Percentiles rank a stretch among this genome's conserved stretches.
Conservation (phyloP, 768 basidiomycete genomes). For the Mycena olivaceomarginata region DNA sequence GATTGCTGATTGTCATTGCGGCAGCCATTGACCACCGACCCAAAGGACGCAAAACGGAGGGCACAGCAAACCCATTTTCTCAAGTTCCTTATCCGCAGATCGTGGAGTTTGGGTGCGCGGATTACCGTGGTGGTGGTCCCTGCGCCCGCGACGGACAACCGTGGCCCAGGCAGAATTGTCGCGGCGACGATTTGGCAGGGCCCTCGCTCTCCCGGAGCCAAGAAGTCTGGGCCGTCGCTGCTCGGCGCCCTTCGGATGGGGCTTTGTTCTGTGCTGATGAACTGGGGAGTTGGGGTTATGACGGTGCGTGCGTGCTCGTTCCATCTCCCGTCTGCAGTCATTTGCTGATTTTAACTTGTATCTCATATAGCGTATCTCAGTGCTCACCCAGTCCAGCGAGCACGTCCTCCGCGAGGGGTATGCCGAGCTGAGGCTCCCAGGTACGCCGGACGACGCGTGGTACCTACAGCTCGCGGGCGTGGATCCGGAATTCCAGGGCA, state of each 20-base stretch:
- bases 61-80: constrained; percentile 1
- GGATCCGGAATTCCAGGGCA: constrained; percentile 3
- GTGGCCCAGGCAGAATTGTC: constrained; percentile 12
- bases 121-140: background rate
- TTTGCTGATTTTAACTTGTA: background rate
- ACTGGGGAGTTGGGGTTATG: constrained; percentile 11
- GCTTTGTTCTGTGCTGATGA: background rate
- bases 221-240: background rate
- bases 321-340: too few relatives aligned
- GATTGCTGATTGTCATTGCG: background rate
- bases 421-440: background rate
- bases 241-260: constrained; percentile 20
- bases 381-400: background rate
- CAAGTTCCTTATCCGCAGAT: constrained; percentile 19
- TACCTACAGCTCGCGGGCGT: background rate
- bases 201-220: background rate
- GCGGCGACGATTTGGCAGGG: constrained; percentile 5
- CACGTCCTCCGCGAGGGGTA: background rate
- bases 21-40: constrained; percentile 12
- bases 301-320: background rate
- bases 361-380: background rate
- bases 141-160: background rate
- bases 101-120: constrained; percentile 22
- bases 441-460: background rate
- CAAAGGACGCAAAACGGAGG: constrained; percentile 1